Evolutionary conservation across 2,329 filamentous ascomycete genomes (phyloP).

Genomic region (Trichothecium sympodiale): DNA sequence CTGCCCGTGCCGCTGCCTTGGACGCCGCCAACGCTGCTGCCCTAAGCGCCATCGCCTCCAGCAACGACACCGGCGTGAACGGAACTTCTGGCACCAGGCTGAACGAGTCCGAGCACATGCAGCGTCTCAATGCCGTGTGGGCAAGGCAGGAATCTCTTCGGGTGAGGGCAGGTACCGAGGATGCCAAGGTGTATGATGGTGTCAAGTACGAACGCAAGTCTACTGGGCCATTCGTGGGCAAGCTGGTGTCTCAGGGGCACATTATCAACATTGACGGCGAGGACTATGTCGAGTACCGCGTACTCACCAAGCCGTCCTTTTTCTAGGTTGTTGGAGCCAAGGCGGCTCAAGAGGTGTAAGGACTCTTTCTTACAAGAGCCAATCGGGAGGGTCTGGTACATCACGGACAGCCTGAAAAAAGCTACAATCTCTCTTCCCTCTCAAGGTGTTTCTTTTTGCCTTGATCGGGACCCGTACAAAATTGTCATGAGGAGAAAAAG

Average conservation of each 20-base stretch:
- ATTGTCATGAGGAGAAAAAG: no score
- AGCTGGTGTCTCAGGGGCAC: constrained; percentile 50
- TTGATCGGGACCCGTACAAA: no score
- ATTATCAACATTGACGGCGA: constrained; percentile 56
- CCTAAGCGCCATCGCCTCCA: constrained; percentile 12
- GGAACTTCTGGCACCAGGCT: constrained; percentile 20
- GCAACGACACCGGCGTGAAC: constrained; percentile 14
- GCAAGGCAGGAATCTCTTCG: constrained; percentile 38
- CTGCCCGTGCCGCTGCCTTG: constrained; percentile 16
- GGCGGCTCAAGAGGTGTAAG: no score
- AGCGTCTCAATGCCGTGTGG: constrained; percentile 45
- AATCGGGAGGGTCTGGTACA: no score
- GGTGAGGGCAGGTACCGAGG: constrained; percentile 30
- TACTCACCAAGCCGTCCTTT: constrained; percentile 52
- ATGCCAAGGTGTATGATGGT: constrained; percentile 46
- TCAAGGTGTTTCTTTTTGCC: no score
- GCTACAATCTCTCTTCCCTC: no score
- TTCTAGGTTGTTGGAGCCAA: constrained; percentile 27
- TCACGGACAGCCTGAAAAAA: no score
- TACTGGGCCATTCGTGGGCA: constrained; percentile 49
- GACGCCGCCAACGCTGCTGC: constrained; percentile 18
- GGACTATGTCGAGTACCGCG: constrained; percentile 56
- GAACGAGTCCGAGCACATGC: constrained; percentile 36
- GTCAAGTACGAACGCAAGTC: constrained; percentile 53
- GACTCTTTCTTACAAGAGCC: no score